Conservation (phyloP, 768 basidiomycete genomes). For the Auriscalpium microsporum region DNA sequence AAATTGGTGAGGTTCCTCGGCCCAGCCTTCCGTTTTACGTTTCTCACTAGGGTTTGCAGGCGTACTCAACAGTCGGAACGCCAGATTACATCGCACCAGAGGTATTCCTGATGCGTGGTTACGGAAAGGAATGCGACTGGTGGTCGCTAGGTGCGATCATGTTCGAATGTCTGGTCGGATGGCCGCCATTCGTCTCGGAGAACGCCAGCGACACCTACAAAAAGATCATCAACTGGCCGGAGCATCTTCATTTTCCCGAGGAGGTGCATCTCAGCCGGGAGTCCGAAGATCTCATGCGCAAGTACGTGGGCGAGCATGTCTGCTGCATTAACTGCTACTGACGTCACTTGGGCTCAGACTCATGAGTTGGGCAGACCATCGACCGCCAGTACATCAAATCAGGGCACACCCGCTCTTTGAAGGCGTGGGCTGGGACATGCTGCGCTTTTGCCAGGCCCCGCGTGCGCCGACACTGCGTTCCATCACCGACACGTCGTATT, state of each 20-base stretch:
- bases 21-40: neutral
- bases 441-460: conserved; percentile 85
- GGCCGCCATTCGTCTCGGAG: conserved; percentile 95
- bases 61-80: conserved; percentile 96
- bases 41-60: conserved; percentile 34
- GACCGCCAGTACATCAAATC: conserved; percentile 76
- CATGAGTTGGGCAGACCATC: conserved; percentile 75
- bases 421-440: conserved; percentile 87
- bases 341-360: conserved; percentile 38
- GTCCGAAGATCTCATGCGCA: conserved; percentile 79
- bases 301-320: conserved; percentile 39
- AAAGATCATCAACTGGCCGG: conserved; percentile 93
- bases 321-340: neutral
- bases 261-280: conserved; percentile 93
- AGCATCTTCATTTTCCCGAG: conserved; percentile 82
- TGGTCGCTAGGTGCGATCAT: conserved; percentile 99
- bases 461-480: conserved; percentile 90
- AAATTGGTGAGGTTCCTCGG: conserved; percentile 56
- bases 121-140: conserved; percentile 98
- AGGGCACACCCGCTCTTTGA: conserved; percentile 89
- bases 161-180: conserved; percentile 97
- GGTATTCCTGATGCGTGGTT: conserved; percentile 92
- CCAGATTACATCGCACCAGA: conserved; percentile 97
- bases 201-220: conserved; percentile 96
- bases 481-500: conserved; percentile 94